Evolutionary conservation across 768 basidiomycete genomes (phyloP), one percentile per base, ranked within the genome.

Genomic region (Kwoniella dejecticola): DNA sequence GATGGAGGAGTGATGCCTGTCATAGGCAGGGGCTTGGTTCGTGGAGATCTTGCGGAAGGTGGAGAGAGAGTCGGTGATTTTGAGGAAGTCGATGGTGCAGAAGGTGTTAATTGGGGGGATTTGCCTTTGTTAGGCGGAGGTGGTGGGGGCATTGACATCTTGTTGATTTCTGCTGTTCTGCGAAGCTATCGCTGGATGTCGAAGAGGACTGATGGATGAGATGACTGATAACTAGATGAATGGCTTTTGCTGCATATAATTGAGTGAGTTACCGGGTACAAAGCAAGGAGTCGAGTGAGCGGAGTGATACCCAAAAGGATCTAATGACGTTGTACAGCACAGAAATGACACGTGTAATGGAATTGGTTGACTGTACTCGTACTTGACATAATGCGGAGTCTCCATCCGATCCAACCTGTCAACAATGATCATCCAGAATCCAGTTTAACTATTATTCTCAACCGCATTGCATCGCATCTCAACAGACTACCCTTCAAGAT

Each of bases 71-170:
- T 21, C 5, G 57, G 33, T 24, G 57, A 58, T 29, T 48, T 58
- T 30, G 57, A 12, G 38, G 40, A n/a, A 31, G 52, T 10, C 42
- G 55, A 57, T 41, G 29, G 19, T 24, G 19, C n/a, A 26, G 31
- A 17, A 24, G 45, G 23, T 12, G 27, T 12, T 12, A 38, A 15
- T 12, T 62, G 45, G 19, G 56, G 45, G 12, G 59, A 53, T 33
- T 62, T 57, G 31, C 26, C 33, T 31, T 57, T 63, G 27, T 44
- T 44, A 5, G 62, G 55, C 10, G 42, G 48, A 8, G 46, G 27
- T 13, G 62, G 62, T 21, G 62, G 62, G 15, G 62, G 62, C 62
- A 63, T 57, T 13, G 62, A 63, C 62, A 63, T 63, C 26, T 24
- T 42, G 52, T 23, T 2, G 7, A n/a, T 40, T 23, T 7, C 33